Percentiles rank a stretch among this genome's conserved stretches.
Conservation (phyloP, 2,329 filamentous ascomycete genomes). For the Beauveria brongniartii region DNA sequence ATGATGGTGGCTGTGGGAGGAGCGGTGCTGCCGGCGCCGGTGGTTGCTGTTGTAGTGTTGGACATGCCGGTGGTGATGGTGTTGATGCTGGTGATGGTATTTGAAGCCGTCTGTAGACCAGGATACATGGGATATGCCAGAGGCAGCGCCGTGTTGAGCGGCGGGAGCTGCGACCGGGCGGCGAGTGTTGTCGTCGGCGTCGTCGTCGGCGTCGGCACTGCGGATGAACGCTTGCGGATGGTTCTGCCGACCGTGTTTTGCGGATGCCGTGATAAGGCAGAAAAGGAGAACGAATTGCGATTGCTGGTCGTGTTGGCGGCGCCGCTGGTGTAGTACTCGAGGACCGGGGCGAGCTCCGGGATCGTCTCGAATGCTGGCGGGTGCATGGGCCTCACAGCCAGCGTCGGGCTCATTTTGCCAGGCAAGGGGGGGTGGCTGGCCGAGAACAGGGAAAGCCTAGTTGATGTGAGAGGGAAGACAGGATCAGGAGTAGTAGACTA, state of each 20-base stretch:
- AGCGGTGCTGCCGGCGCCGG: not conserved
- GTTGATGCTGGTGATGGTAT: not conserved
- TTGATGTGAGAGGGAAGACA: not conserved
- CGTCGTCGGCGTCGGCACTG: not conserved
- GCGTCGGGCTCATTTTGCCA: conserved; percentile 14
- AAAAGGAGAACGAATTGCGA: not conserved
- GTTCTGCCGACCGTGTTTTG: too few relatives aligned
- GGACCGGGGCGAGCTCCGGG: conserved; percentile 10
- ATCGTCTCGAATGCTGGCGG: conserved; percentile 13
- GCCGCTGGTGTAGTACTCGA: not conserved
- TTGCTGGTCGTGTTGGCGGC: conserved; percentile 2
- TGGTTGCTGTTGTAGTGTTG: not conserved
- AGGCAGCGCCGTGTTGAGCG: conserved; percentile 4
- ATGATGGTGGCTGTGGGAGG: conserved; percentile 10
- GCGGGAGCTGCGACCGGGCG: not conserved
- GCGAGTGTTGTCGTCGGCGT: not conserved
- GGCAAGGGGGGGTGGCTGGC: not conserved
- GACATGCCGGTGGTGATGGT: not conserved
- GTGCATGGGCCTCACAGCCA: conserved; percentile 12
- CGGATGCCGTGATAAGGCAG: not conserved
- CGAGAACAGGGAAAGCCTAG: not conserved
- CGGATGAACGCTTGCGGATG: not conserved
- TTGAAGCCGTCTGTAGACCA: conserved; percentile 20
- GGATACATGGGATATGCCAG: conserved; percentile 23
- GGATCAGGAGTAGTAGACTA: too few relatives aligned